Evolutionary conservation across 192 early-diverging fungal genomes (phyloP), one percentile per base, ranked within the genome.

Genomic region (Umbelopsis vinacea): DNA sequence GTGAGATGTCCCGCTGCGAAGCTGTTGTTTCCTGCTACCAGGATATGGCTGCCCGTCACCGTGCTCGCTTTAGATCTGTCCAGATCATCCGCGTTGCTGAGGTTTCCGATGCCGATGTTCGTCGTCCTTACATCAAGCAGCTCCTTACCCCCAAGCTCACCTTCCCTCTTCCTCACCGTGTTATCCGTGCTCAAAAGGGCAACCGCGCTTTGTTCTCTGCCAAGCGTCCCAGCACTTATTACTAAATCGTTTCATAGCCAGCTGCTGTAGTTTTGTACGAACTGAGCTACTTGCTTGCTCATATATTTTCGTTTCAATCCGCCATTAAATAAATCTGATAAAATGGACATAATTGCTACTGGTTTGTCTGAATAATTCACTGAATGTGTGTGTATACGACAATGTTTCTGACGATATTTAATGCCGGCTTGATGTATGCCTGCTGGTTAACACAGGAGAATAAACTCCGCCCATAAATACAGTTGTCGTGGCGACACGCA

Each of bases 11-110:
- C 78, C 93, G 98, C 77, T 80, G 79, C 23, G 91, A 81, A 57
- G 92, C 91, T 40, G 91, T 92, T 19, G 79, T 87, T 71, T 46
- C 89, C 10, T 90, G 89, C 85, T 92, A 96, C 92, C 93, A 95
- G 87, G 96, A 99, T 86, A 97, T 99, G 97, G 96, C 97, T 77
- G 92, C 97, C 67, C 95, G 95, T 80, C 97, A 98, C 87, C 95
- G 96, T 87, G 95, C 96, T 69, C 94, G 97, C 72, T 99, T 97
- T 89, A 82, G 85, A 86, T 97, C 96, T 50, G 91, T 99, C 86
- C 98, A 99, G 88, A 96, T 99, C 91, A 96, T 99, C 87, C 96
- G 96, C 75, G 96, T 99, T 74, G 94, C 92, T 50, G 91, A 92
- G 77, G 92, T 99, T 47, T 92, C 91, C 86, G 85, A 89, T 73